These are phyloP conservation scores for Saturnispora bothae DNA, from an alignment of 805 yeast genomes.

Conservation along the genomic window DNA sequence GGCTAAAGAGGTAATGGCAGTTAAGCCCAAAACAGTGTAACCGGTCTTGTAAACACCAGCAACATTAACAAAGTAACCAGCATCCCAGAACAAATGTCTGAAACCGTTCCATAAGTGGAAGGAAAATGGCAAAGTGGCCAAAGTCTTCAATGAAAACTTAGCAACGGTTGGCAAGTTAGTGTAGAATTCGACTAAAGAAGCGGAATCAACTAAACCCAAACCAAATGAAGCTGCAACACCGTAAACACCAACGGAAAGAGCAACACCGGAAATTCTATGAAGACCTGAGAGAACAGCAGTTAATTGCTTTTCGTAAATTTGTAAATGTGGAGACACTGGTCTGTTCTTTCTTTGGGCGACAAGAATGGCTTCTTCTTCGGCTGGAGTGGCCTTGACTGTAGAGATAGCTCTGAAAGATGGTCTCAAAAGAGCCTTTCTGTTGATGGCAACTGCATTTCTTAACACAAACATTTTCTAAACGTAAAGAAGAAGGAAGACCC, in stretches of 20 bases:
- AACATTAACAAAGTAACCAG: conserved; percentile 66
- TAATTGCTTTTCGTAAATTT: conserved; percentile 84
- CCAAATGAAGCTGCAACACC: conserved; percentile 70
- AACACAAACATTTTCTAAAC: conserved; percentile 15
- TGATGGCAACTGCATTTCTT: conserved; percentile 12
- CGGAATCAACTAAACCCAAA: conserved; percentile 49
- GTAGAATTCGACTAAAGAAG: conserved; percentile 41
- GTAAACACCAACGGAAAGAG: conserved; percentile 70
- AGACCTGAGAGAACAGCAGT: conserved; percentile 71
- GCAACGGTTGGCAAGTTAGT: conserved; percentile 55
- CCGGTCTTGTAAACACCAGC: conserved; percentile 92
- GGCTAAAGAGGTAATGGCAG: conserved; percentile 48
- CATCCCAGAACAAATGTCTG: conserved; percentile 92
- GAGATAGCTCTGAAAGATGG: conserved; percentile 23
- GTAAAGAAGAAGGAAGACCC: conserved; percentile 4
- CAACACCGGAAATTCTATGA: conserved; percentile 85
- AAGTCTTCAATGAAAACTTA: conserved; percentile 56
- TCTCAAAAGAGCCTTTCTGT: conserved; percentile 12
- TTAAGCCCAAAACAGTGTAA: conserved; percentile 63
- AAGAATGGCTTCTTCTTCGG: conserved; percentile 58
- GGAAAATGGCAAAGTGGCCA: conserved; percentile 72
- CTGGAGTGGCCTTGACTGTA: conserved; percentile 44
- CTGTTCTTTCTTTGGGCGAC: conserved; percentile 76
- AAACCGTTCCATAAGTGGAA: conserved; percentile 82
- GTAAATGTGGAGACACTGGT: conserved; percentile 84